A percentile compares a stretch with the other conserved stretches of the same genome.
These are phyloP conservation scores for Tripterygium wilfordii DNA, from an alignment of 177 flowering plant species.

Conservation along the genomic window DNA sequence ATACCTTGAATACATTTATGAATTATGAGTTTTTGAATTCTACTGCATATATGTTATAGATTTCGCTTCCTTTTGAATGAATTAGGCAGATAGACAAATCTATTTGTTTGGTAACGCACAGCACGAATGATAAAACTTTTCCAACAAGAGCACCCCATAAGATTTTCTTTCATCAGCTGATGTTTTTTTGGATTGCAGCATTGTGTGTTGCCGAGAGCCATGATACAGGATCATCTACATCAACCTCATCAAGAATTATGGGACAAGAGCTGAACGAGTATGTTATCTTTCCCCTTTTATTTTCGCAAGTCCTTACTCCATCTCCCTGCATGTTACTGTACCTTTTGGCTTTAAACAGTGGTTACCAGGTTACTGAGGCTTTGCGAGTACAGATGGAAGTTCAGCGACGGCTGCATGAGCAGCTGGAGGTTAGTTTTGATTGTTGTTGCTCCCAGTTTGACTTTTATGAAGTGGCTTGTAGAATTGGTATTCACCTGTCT, in stretches of 20 bases:
- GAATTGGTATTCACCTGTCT: too few relatives aligned
- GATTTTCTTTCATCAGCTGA: too few relatives aligned
- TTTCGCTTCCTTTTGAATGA: too few relatives aligned
- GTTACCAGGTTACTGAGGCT: constrained; percentile 94
- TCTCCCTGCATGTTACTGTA: background rate
- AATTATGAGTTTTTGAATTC: too few relatives aligned
- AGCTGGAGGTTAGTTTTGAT: constrained; percentile 65
- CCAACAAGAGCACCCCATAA: too few relatives aligned
- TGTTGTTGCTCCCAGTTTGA: background rate
- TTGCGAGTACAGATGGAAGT: constrained; percentile 93
- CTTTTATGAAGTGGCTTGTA: too few relatives aligned
- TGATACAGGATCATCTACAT: constrained; percentile 62
- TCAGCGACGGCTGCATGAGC: constrained; percentile 86
- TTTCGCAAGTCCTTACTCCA: background rate
- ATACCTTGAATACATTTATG: too few relatives aligned
- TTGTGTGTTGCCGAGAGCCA: constrained; percentile 70
- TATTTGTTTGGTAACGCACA: too few relatives aligned
- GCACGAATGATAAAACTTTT: too few relatives aligned
- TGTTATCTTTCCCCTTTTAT: constrained; percentile 10
- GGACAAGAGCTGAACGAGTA: constrained; percentile 85
- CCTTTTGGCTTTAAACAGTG: constrained; percentile 36
- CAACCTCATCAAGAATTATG: constrained; percentile 50
- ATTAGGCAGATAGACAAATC: too few relatives aligned
- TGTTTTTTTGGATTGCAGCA: constrained; percentile 33
- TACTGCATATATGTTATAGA: too few relatives aligned